Percentiles rank a stretch among this genome's conserved stretches.
phyloP scores from a whole-genome alignment of 1,139 yeast species.

The Suhomyces chickasaworum region DNA sequence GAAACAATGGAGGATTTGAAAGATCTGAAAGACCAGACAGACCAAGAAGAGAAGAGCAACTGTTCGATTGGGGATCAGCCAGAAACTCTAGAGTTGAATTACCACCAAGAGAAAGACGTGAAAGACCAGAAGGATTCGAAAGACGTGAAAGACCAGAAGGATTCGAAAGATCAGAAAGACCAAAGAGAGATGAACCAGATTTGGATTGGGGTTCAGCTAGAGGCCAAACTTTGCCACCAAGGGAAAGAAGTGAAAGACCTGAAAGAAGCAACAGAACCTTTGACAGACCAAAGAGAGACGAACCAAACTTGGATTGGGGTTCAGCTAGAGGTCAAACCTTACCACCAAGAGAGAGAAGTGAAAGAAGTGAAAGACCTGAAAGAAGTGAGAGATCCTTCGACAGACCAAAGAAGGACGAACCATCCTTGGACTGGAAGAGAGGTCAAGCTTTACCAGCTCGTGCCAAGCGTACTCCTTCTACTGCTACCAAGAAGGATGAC shows the following conservation, averaged over 20 bases:
- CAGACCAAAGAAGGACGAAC: constrained; percentile 32
- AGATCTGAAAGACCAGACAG: constrained; percentile 29
- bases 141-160: constrained; percentile 30
- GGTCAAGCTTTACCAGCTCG: constrained; percentile 35
- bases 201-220: constrained; percentile 54
- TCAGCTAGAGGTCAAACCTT: constrained; percentile 36
- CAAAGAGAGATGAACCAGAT: constrained; percentile 51
- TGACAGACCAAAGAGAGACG: constrained; percentile 30
- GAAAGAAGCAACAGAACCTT: constrained; percentile 21
- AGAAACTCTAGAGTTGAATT: constrained; percentile 39
- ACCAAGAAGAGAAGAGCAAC: constrained; percentile 36
- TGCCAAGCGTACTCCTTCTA: constrained; percentile 14
- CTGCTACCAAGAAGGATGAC: constrained; percentile 24
- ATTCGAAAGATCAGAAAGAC: too few relatives aligned
- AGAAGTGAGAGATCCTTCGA: constrained; percentile 21
- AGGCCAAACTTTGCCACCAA: constrained; percentile 24
- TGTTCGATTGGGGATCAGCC: constrained; percentile 57
- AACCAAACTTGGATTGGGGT: constrained; percentile 44
- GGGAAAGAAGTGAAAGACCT: too few relatives aligned
- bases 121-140: constrained; percentile 26
- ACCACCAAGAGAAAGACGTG: constrained; percentile 45
- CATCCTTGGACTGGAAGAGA: constrained; percentile 34
- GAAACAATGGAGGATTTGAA: constrained; percentile 27
- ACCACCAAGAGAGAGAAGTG: constrained; percentile 36
- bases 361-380: too few relatives aligned